phyloP scores from a whole-genome alignment of 768 basidiomycete genomes.

The Panus rudis region DNA sequence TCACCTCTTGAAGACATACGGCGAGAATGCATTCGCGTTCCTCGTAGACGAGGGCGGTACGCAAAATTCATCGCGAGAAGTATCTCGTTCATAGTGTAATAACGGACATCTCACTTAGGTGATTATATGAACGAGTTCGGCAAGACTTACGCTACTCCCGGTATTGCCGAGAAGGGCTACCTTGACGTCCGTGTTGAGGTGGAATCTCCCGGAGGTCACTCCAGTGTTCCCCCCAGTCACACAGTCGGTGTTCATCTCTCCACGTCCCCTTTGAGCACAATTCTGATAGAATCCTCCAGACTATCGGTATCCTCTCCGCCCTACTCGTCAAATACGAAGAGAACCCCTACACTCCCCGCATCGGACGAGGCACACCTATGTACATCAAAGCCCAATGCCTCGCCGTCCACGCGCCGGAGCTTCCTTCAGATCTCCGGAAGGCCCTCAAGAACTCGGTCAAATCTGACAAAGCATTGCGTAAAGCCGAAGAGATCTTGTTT shows the following conservation, averaged over 20 bases:
- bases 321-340: constrained; percentile 42
- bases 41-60: constrained; percentile 56
- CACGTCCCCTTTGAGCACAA: background rate
- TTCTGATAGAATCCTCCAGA: constrained; percentile 16
- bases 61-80: background rate
- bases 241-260: constrained; percentile 29
- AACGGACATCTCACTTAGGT: constrained; percentile 17
- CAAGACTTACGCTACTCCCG: constrained; percentile 23
- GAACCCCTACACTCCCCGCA: constrained; percentile 31
- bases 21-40: constrained; percentile 43
- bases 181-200: constrained; percentile 36
- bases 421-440: constrained; percentile 25
- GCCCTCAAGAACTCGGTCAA: constrained; percentile 20
- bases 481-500: constrained; percentile 27
- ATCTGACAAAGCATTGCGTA: constrained; percentile 25
- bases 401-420: constrained; percentile 33
- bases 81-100: background rate
- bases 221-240: constrained; percentile 44
- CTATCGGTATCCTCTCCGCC: constrained; percentile 46
- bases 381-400: constrained; percentile 35
- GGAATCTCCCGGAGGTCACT: constrained; percentile 45
- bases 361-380: constrained; percentile 24
- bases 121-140: constrained; percentile 24
- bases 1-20: constrained; percentile 37
- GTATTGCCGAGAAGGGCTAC: constrained; percentile 37